Evolutionary conservation across 2,329 filamentous ascomycete species (phyloP), one percentile per base, ranked within the genome.

Genomic region (Cryoendolithus antarcticus): DNA sequence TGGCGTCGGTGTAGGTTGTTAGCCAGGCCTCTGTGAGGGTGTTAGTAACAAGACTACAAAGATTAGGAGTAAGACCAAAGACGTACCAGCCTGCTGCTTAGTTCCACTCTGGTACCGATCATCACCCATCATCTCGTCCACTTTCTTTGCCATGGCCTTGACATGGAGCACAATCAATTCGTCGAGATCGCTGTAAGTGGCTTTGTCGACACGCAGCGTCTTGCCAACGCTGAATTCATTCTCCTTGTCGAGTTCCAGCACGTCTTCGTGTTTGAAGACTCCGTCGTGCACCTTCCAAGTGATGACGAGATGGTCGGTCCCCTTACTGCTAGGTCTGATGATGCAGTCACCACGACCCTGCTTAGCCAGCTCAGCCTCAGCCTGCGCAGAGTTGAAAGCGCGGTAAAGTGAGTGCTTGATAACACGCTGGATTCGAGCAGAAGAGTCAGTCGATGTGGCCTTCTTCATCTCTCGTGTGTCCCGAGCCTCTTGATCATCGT

Each of bases 271-370:
- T 63, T 98, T 88, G 60, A 88, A 98, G n/a, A 96, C 79, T 43
- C 82, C 82, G 58, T 96, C 86, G 1, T 86, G 82, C 9, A 98
- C 88, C 67, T 98, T 98, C 91, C 91, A 98, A 0, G 91, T 98
- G 34, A 98, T 78, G 6, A 89, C 86, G 40, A 98, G 70, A 65
- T 98, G 91, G 59, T 98, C 91, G 42, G 86, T 82, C 33, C 91
- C 91, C 61, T 93, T 94, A 21, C 86, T 94, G 1, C 86, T 95
- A 3, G 91, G 89, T 33, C 91, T 81, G 55, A 98, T 95, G 44
- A 98, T 86, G 40, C 93, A 82, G 59, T 96, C 91, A 35, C 91
- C 91, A 5, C 80, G 72, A 37, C 81, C 75, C 59, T 93, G 85
- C 9, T 82, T 84, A 32, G 86, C 86, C 27, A 98, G 73, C 59